Conservation (phyloP, 2,329 filamentous ascomycete genomes). For the Microascus cirrosus region DNA sequence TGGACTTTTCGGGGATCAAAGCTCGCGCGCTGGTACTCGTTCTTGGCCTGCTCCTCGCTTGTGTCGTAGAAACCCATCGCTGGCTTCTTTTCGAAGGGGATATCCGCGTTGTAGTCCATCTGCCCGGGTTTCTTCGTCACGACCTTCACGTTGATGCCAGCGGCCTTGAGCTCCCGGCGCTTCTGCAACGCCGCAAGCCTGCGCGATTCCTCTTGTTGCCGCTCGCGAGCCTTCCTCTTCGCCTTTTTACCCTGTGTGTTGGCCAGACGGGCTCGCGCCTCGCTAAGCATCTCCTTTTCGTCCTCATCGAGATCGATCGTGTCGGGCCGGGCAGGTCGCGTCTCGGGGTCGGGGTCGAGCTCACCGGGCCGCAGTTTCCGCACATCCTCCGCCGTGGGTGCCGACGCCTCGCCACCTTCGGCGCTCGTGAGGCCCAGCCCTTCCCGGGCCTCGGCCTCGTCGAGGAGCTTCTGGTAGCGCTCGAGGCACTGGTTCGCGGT, state of each 20-base stretch:
- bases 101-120: constrained; percentile 99
- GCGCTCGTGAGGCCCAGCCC: constrained; percentile 76
- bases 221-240: constrained; percentile 90
- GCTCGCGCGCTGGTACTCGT: constrained; percentile 72
- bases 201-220: constrained; percentile 89
- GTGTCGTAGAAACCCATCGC: constrained; percentile 91
- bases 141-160: constrained; percentile 96
- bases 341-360: constrained; percentile 93
- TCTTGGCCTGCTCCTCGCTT: constrained; percentile 63
- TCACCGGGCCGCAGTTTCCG: constrained; percentile 81
- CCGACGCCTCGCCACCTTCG: constrained; percentile 73
- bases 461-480: constrained; percentile 89
- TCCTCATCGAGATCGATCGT: constrained; percentile 98
- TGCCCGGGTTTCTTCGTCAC: constrained; percentile 84
- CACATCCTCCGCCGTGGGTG: constrained; percentile 87
- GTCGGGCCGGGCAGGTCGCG: constrained; percentile 87
- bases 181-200: constrained; percentile 87
- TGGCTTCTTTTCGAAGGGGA: constrained; percentile 91
- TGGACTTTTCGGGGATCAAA: constrained; percentile 93
- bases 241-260: constrained; percentile 99
- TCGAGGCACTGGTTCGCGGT: constrained; percentile 96
- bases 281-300: constrained; percentile 98
- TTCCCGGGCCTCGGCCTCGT: constrained; percentile 89
- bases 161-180: constrained; percentile 89
- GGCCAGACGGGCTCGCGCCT: constrained; percentile 87